Evolutionary conservation across 352 stramenopile species (phyloP), one percentile per base, ranked within the genome.

Genomic region (Poterioochromonas sp.): DNA sequence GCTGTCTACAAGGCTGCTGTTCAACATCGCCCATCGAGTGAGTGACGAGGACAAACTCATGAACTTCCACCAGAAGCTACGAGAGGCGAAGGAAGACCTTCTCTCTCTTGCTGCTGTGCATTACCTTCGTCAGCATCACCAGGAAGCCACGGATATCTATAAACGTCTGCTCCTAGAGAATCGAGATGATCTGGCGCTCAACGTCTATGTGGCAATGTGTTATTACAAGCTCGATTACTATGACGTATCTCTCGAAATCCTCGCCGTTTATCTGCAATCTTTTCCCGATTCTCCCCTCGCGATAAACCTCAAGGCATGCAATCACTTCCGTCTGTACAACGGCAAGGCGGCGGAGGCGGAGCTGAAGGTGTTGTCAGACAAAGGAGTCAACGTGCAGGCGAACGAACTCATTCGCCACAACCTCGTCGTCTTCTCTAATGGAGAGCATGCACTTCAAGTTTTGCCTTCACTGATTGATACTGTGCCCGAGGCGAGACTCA

Each of bases 221-320:
- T 97, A 97, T 83, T 98, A 97, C 91, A 97, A 98, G 80, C 89
- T 97, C 69, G 86, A 96, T 83, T 96, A 97, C 85, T 97, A 98
- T 86, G 94, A 98, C 78, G 93, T 97, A 34, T 95, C 89, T 58
- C 83, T 98, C 20, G 93, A 98, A 85, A 97, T 97, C 80, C 91
- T 98, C 77, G 89, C 94, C 60, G 91, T 95, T 20, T 98, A 98
- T 81, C 83, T 97, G 76, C 90, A 97, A 64, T 85, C 86, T 0
- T 37, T 44, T 58, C 91, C 94, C 0, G 90, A 97, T 80, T 94
- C 86, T 69, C 87, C 91, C 2, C 88, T 97, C 44, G 93, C 89
- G 12, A 89, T 96, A 65, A 98, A 98, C 80, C 87, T 98, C 71
- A 98, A 98, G 83, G 94, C 94, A 2, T 97, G 93, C 84, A 98